Percentiles rank a stretch among this genome's conserved stretches.
These are phyloP conservation scores for Quercus lobata DNA, from an alignment of 331 rosid species.

Conservation along the genomic window DNA sequence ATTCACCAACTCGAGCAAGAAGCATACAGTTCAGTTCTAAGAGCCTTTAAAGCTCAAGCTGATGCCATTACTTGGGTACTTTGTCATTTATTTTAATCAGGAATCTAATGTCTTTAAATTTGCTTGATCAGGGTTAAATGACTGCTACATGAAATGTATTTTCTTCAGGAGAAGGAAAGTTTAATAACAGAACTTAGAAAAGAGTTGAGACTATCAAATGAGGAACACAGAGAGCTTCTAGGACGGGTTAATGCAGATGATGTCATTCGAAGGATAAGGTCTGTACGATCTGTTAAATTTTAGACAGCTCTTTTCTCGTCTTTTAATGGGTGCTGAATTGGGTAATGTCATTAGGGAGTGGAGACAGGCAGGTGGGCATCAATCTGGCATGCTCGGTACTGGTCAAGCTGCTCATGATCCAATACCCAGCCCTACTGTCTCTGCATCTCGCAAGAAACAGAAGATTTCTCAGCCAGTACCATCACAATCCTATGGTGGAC, in stretches of 20 bases:
- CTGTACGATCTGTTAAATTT: constrained; percentile 15
- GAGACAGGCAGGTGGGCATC: constrained; percentile 85
- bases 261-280: constrained; percentile 77
- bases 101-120: constrained; percentile 28
- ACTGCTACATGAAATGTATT: constrained; percentile 44
- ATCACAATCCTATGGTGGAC: constrained; percentile 66
- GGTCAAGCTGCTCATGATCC: constrained; percentile 71
- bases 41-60: constrained; percentile 97
- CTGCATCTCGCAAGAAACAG: constrained; percentile 84
- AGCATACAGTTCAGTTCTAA: constrained; percentile 86
- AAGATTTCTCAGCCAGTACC: constrained; percentile 55
- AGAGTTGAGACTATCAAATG: constrained; percentile 86
- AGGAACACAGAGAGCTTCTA: constrained; percentile 89
- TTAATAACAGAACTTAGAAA: constrained; percentile 85
- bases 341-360: constrained; percentile 60
- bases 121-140: constrained; percentile 56
- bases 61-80: constrained; percentile 96
- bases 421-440: constrained; percentile 69
- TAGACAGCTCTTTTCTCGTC: constrained; percentile 4
- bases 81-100: constrained; percentile 25
- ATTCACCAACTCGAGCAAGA: constrained; percentile 95
- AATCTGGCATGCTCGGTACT: constrained; percentile 46
- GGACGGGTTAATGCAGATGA: constrained; percentile 89
- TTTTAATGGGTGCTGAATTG: constrained; percentile 24
- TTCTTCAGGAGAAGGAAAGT: constrained; percentile 92